These are phyloP conservation scores for Phycomyces nitens DNA, from an alignment of 192 early-diverging fungal genomes.

Conservation along the genomic window DNA sequence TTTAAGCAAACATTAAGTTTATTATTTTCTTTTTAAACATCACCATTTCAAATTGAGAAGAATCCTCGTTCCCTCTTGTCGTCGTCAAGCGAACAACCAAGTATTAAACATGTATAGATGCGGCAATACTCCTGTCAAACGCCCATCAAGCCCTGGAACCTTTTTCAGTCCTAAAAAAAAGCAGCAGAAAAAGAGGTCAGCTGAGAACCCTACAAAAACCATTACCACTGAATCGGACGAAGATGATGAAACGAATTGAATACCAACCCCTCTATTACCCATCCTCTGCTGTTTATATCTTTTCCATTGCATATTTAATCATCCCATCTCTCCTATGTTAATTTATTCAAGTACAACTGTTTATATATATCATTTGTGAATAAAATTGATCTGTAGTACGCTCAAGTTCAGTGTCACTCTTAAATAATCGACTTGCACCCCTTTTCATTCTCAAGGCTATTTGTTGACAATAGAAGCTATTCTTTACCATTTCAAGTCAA, in stretches of 20 bases:
- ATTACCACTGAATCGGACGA: conserved; percentile 1
- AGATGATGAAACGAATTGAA: conserved; percentile 6
- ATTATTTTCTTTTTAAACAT: conserved; percentile 9
- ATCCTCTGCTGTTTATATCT: conserved; percentile 4
- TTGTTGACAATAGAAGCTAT: not conserved
- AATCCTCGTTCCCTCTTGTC: not conserved
- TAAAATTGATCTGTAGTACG: conserved; percentile 2
- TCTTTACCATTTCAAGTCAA: no score
- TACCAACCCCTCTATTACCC: not conserved
- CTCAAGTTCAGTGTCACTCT: not conserved
- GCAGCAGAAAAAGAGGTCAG: not conserved
- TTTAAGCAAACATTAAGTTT: conserved; percentile 6
- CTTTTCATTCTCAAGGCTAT: not conserved
- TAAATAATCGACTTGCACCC: no score
- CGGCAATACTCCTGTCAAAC: not conserved
- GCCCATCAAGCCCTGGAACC: not conserved
- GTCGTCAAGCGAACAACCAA: conserved; percentile 7
- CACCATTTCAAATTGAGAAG: conserved; percentile 2
- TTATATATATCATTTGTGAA: conserved; percentile 6
- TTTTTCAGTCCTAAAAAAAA: conserved; percentile 10
- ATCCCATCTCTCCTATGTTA: not conserved
- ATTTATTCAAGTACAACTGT: conserved; percentile 1
- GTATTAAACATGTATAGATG: conserved; percentile 1
- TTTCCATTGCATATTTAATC: not conserved
- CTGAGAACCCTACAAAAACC: not conserved